Evolutionary conservation across 345 rosid genomes (phyloP).

Genomic region (Crucihimalaya himalaica): DNA sequence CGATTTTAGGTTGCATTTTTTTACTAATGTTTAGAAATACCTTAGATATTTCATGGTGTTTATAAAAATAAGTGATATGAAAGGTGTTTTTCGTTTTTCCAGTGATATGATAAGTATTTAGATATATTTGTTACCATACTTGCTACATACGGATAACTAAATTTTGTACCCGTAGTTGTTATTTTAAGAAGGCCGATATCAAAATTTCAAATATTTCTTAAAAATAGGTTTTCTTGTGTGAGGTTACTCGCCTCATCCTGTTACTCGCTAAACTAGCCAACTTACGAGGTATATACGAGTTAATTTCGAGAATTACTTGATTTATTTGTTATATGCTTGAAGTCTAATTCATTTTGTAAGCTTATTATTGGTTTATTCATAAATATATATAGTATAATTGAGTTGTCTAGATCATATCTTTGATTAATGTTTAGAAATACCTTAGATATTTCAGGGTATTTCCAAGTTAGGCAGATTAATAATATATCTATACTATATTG

Average conservation of each 20-base stretch:
- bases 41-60: too few relatives aligned
- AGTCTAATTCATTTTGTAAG: not conserved
- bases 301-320: not conserved
- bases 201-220: not conserved
- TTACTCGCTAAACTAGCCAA: not conserved
- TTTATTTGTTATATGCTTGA: not conserved
- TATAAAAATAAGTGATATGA: too few relatives aligned
- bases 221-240: not conserved
- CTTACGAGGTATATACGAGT: not conserved
- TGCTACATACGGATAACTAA: not conserved
- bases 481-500: too few relatives aligned
- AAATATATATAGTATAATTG: not conserved
- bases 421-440: not conserved
- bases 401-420: not conserved
- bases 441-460: not conserved
- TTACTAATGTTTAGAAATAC: too few relatives aligned
- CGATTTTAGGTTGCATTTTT: not conserved
- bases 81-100: not conserved
- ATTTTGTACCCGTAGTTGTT: not conserved
- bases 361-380: too few relatives aligned
- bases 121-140: not conserved
- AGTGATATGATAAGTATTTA: not conserved
- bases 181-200: not conserved
- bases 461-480: not conserved
- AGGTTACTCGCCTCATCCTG: not conserved